Conservation (phyloP, 192 early-diverging fungal species). For the Podila epicladia region DNA sequence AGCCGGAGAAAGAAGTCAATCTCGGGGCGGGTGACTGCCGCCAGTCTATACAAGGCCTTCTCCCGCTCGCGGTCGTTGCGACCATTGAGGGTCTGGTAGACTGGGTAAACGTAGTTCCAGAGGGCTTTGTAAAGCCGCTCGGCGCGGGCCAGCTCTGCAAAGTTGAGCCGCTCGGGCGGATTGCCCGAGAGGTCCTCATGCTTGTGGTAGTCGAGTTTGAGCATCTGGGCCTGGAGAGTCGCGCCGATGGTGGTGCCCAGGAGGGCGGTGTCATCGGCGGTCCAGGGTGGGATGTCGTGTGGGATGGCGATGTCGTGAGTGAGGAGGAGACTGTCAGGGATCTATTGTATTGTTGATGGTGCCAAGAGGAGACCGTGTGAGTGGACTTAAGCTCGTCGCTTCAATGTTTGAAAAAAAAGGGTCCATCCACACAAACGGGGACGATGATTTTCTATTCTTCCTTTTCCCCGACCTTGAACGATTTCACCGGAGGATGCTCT, state of each 20-base stretch:
- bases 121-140: slow-evolving; percentile 54
- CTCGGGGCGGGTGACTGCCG: slow-evolving; percentile 14
- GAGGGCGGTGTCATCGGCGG: slow-evolving; percentile 43
- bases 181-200: slow-evolving; percentile 26
- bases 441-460: neutral
- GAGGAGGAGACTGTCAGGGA: slow-evolving; percentile 30
- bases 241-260: slow-evolving; percentile 47
- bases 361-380: neutral
- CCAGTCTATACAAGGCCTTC: slow-evolving; percentile 12
- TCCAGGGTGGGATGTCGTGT: slow-evolving; percentile 50
- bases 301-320: slow-evolving; percentile 59
- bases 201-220: slow-evolving; percentile 17
- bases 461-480: slow-evolving; percentile 19
- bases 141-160: slow-evolving; percentile 45
- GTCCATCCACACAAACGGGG: neutral
- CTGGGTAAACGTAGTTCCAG: slow-evolving; percentile 55
- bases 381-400: neutral
- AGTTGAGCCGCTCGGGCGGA: slow-evolving; percentile 37
- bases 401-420: slow-evolving; percentile 6
- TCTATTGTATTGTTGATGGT: neutral
- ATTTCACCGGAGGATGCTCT: slow-evolving; percentile 15
- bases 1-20: slow-evolving; percentile 44
- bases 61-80: slow-evolving; percentile 18
- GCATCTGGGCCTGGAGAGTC: slow-evolving; percentile 24
- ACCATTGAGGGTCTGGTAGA: slow-evolving; percentile 39